Base-by-base conservation (phyloP, 179 eudicot genomes). In the Spergularia azorica region DNA sequence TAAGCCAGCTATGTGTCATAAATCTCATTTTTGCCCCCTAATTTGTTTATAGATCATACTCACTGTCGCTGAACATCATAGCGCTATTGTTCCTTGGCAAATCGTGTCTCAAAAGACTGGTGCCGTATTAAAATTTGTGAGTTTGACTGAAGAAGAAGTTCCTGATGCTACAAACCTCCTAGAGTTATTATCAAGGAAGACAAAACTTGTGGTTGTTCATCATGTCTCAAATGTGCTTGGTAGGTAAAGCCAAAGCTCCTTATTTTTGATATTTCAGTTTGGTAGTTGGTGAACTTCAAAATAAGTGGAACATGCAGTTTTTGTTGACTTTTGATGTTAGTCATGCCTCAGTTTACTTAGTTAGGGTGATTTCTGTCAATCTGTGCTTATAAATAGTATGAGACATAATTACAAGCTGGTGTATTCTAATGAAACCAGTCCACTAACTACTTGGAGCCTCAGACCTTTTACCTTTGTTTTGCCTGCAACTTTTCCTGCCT, bases 21-120 rank as follows among this genome's bases (percentile, higher is more conserved):
- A 65, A 54, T 46, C 73, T 67, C 57, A 62, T 67, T 66, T 18
- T 72, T 17, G 16, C 18, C 55, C 58, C 18, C 52, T 4, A 5
- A 50, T 76, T 51, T 73, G 72, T 65, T 75, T 77, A 79, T 89
- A 95, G 98, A 81, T 95, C 73, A 55, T 95, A 54, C 85, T 93
- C 63, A 91, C 97, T 18, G 85, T 91, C 50, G 99, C 97, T 67
- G 99, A 95, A 81, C 99, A 95, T 88, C 99, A 95, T 73, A 95
- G 99, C 81, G 90, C 91, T 70, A 90, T 93, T 78, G 99, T 95
- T 82, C 99, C 99, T 50, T 93, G 97, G 99, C 99, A 95, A 90
- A 6, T 93, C 71, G 87, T 90, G 56, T 89, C 92, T 79, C 87
- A 93, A 77, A 93, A 88, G 86, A 93, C 99, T 67, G 97, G 99